Percentiles rank a stretch among this genome's conserved stretches.
Conservation (phyloP, 805 yeast genomes). For the Saccharomycopsis synnaedendra region DNA sequence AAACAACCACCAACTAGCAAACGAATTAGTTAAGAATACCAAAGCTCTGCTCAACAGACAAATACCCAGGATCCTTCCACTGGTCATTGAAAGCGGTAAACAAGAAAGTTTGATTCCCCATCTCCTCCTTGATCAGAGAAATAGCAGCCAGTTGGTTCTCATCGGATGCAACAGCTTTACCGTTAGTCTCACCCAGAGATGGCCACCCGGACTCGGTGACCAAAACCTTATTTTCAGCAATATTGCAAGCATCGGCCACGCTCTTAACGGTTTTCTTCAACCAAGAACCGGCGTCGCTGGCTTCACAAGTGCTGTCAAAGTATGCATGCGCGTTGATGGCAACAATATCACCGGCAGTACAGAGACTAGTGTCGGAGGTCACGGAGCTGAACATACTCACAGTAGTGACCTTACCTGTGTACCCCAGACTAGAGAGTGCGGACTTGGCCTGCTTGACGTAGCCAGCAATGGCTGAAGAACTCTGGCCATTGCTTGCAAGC, state of each 20-base stretch:
- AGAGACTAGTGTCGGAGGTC: constrained; percentile 32
- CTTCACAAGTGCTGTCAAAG: constrained; percentile 42
- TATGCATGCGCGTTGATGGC: constrained; percentile 55
- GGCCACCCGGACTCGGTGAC: constrained; percentile 62
- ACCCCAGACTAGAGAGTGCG: constrained; percentile 31
- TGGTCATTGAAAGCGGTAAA: constrained; percentile 53
- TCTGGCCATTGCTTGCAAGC: constrained; percentile 38
- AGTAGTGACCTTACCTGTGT: constrained; percentile 39
- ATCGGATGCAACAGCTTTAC: constrained; percentile 43
- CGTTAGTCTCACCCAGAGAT: constrained; percentile 41
- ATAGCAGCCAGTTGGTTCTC: constrained; percentile 42
- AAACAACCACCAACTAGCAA: too few species aligned
- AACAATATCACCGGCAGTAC: constrained; percentile 42
- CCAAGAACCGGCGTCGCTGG: constrained; percentile 46
- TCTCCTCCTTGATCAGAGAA: constrained; percentile 32
- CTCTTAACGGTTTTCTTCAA: constrained; percentile 31
- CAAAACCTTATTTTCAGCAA: constrained; percentile 26
- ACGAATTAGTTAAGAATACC: constrained; percentile 37
- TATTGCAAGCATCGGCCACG: constrained; percentile 36
- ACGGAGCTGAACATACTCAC: constrained; percentile 54
- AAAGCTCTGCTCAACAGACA: constrained; percentile 54
- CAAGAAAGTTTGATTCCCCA: constrained; percentile 40
- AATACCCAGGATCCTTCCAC: constrained; percentile 50
- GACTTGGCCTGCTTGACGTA: constrained; percentile 35
- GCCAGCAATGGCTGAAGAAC: constrained; percentile 29